A percentile compares a stretch with the other conserved stretches of the same genome.
These are phyloP conservation scores for Zymoseptoria brevis DNA, from an alignment of 2,329 filamentous ascomycete species.

Conservation along the genomic window DNA sequence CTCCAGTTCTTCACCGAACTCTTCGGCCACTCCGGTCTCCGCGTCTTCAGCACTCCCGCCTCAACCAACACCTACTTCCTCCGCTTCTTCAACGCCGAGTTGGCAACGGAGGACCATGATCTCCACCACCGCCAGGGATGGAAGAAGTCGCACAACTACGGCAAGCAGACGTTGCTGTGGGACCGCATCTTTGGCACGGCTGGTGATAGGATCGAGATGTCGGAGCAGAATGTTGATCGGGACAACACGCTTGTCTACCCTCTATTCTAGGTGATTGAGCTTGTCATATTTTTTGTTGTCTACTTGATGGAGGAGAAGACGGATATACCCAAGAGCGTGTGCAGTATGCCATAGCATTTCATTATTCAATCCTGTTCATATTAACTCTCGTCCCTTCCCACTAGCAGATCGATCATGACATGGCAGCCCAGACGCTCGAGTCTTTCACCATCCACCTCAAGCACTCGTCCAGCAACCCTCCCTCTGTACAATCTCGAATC, in stretches of 20 bases:
- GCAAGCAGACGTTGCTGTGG: slow-evolving; percentile 36
- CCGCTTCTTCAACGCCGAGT: slow-evolving; percentile 27
- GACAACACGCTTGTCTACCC: not conserved
- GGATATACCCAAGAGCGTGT: not conserved
- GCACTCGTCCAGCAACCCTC: not conserved
- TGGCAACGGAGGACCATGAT: slow-evolving; percentile 39
- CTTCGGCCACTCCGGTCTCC: slow-evolving; percentile 35
- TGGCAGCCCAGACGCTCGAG: too few relatives aligned
- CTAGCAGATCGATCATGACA: not conserved
- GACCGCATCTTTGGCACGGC: slow-evolving; percentile 30
- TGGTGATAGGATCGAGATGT: slow-evolving; percentile 31
- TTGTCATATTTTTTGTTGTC: not conserved
- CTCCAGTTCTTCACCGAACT: slow-evolving; percentile 32
- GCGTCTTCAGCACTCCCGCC: slow-evolving; percentile 31
- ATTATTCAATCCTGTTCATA: not conserved
- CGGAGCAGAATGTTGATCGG: slow-evolving; percentile 13
- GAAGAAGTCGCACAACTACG: slow-evolving; percentile 34
- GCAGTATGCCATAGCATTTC: not conserved
- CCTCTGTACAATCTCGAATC: not conserved
- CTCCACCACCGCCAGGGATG: slow-evolving; percentile 34
- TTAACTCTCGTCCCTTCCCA: not conserved
- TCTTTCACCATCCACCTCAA: not conserved
- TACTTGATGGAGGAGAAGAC: not conserved
- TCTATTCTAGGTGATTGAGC: not conserved
- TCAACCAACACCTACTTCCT: slow-evolving; percentile 32